Evolutionary conservation across 768 basidiomycete genomes (phyloP).

Genomic region (Ramaria sp.): DNA sequence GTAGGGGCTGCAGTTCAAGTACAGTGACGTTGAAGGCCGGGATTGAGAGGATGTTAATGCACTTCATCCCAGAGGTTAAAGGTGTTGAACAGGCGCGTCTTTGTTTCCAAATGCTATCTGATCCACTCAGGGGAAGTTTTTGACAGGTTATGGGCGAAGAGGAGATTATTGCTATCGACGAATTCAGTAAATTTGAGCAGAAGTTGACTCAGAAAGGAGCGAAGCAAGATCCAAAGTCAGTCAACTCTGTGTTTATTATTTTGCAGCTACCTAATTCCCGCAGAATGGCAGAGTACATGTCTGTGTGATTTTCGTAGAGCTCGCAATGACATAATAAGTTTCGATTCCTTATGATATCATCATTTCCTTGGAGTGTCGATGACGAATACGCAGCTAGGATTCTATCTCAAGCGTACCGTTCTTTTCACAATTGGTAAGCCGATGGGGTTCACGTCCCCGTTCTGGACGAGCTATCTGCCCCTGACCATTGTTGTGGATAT

Average conservation of each 20-base stretch:
- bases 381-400: too few relatives aligned
- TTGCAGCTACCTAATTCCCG: conserved; percentile 18
- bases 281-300: conserved; percentile 78
- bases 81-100: conserved; percentile 68
- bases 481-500: too few relatives aligned
- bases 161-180: conserved; percentile 74
- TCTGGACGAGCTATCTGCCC: too few relatives aligned
- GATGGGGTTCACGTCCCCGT: too few relatives aligned
- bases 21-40: conserved; percentile 93
- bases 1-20: conserved; percentile 89
- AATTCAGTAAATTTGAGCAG: conserved; percentile 82
- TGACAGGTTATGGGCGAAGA: conserved; percentile 82
- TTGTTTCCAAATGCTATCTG: neutral
- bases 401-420: too few relatives aligned
- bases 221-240: conserved; percentile 38
- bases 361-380: neutral
- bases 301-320: conserved; percentile 32
- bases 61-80: conserved; percentile 95
- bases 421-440: too few relatives aligned
- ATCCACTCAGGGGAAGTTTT: neutral
- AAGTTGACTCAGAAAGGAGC: conserved; percentile 37
- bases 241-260: conserved; percentile 14
- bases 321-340: neutral
- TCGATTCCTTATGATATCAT: neutral
- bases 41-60: conserved; percentile 98